Percentiles rank a stretch among this genome's conserved stretches.
phyloP scores from a whole-genome alignment of 164 flowering plant genomes.

The Euptelea pleiosperma region DNA sequence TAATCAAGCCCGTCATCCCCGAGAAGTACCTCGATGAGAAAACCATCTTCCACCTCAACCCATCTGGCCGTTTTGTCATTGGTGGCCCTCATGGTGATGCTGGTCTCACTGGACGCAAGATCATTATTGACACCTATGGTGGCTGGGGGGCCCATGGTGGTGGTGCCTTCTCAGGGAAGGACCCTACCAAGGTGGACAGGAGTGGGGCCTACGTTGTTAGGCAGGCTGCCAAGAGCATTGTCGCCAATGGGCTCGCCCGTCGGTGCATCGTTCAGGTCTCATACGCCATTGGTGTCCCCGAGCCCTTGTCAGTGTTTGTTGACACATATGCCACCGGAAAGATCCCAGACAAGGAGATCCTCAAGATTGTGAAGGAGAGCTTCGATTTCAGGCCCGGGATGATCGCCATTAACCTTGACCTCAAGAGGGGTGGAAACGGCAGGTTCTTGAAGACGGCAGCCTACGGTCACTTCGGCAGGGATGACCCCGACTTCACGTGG shows the following conservation, averaged over 20 bases:
- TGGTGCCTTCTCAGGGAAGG: constrained; percentile 82
- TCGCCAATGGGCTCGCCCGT: constrained; percentile 69
- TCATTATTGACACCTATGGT: constrained; percentile 76
- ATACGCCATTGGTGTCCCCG: constrained; percentile 79
- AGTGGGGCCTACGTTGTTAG: constrained; percentile 80
- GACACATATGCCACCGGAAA: constrained; percentile 64
- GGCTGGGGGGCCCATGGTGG: constrained; percentile 90
- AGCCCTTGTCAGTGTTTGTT: constrained; percentile 71
- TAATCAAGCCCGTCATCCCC: constrained; percentile 67
- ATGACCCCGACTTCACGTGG: constrained; percentile 88
- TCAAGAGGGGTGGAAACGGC: constrained; percentile 75
- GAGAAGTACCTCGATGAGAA: constrained; percentile 76
- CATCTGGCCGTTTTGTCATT: constrained; percentile 75
- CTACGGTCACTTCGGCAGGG: constrained; percentile 87
- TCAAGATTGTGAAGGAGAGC: constrained; percentile 68
- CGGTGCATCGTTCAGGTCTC: constrained; percentile 76
- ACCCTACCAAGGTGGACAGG: constrained; percentile 78
- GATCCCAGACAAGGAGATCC: constrained; percentile 72
- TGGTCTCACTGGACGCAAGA: constrained; percentile 77
- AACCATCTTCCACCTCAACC: constrained; percentile 83
- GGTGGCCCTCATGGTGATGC: constrained; percentile 89
- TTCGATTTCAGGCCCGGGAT: constrained; percentile 84
- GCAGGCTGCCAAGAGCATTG: constrained; percentile 81
- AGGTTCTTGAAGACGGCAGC: constrained; percentile 84
- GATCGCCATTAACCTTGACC: constrained; percentile 71